phyloP scores from a whole-genome alignment of 805 yeast species.

The Wickerhamiella sergipiensis region DNA sequence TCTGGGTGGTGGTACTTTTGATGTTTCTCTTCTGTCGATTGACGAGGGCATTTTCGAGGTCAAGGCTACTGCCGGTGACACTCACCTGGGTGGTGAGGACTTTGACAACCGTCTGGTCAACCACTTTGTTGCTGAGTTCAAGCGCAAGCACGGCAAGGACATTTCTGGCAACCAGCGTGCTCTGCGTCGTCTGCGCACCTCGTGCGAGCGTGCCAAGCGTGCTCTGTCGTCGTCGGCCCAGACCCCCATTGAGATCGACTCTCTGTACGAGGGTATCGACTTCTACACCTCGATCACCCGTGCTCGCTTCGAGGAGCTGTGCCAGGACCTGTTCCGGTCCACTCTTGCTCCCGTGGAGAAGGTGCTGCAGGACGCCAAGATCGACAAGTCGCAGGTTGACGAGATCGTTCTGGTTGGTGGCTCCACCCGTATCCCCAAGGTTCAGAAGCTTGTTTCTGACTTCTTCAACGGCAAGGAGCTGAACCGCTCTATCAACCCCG shows the following conservation, averaged over 20 bases:
- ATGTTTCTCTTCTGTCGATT: constrained; percentile 83
- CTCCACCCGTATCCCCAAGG: constrained; percentile 95
- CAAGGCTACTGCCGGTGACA: constrained; percentile 86
- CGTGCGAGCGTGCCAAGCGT: constrained; percentile 99
- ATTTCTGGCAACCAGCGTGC: constrained; percentile 90
- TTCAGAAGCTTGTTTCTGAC: constrained; percentile 89
- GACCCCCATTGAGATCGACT: constrained; percentile 90
- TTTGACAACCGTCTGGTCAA: constrained; percentile 92
- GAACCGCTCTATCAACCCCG: constrained; percentile 92
- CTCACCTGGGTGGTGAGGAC: constrained; percentile 97
- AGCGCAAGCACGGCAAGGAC: constrained; percentile 96
- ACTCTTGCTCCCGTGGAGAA: constrained; percentile 92
- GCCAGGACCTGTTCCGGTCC: constrained; percentile 87
- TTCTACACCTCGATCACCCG: constrained; percentile 93
- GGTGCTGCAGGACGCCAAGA: constrained; percentile 80
- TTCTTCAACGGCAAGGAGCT: constrained; percentile 97
- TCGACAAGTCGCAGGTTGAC: constrained; percentile 78
- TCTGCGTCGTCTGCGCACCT: constrained; percentile 95
- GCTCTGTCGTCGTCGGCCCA: constrained; percentile 92
- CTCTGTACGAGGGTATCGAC: constrained; percentile 87
- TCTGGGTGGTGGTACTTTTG: constrained; percentile 98
- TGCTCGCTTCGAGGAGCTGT: constrained; percentile 94
- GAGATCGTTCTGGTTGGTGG: constrained; percentile 96
- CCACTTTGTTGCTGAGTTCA: constrained; percentile 89
- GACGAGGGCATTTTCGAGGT: constrained; percentile 96